Evolutionary conservation across 805 yeast species (phyloP), one percentile per base, ranked within the genome.

Genomic region (Saccharomyces mikatae): DNA sequence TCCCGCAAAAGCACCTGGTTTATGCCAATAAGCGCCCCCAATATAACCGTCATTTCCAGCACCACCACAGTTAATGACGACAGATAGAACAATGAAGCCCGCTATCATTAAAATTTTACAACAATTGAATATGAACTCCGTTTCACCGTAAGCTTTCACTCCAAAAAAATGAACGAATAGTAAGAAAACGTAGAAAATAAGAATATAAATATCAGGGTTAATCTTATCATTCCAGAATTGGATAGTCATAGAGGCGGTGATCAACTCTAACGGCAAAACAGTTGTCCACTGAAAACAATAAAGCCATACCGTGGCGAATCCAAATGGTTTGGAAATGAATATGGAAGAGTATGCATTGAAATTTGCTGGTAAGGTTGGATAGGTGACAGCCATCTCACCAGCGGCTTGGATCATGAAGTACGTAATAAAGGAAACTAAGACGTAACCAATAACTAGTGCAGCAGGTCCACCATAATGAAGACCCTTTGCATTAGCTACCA

Each of bases 241-340:
- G 46, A 81, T 72, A 4, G 82, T 74, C 58, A 82, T 72, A 4
- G 83, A 73, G 3, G 84, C 81, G 1, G 86, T 83, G 47, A 80
- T 81, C 54, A 83, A 72, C 62, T 84, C 89, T 55, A 84, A 73
- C 0, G 90, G 89, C 51, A 84, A 71, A 32, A 83, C 76, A 17
- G 83, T 83, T 24, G 82, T 68, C 82, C 83, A 81, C 65, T 82
- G 85, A 59, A 84, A 69, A 52, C 79, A 81, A 61, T 83, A 84
- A 67, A 82, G 79, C 86, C 87, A 82, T 47, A 86, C 87, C 67
- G 84, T 80, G 53, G 89, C 85, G 65, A 84, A 84, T 6, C 89
- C 89, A 69, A 82, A 76, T 31, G 87, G 80, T 30, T 84, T 84
- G 53, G 85, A 88, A 47, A 84, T 72, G 59, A 83, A 80, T 49